Percentiles rank a stretch among this genome's conserved stretches.
Evolutionary conservation across 2,329 filamentous ascomycete genomes (phyloP).

Genomic region (Arthrobotrys musiformis): DNA sequence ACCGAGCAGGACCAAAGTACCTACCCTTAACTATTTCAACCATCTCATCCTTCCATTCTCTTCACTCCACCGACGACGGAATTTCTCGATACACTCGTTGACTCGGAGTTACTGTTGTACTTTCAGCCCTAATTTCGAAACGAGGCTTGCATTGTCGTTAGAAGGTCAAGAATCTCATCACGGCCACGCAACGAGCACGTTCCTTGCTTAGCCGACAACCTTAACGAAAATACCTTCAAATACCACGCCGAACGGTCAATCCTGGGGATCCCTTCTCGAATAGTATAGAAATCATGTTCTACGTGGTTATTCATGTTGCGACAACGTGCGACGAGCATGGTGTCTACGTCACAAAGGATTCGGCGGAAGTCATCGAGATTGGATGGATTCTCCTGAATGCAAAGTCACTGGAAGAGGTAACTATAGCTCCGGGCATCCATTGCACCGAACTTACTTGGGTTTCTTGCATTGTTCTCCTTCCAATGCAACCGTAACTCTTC

Average conservation of each 20-base stretch:
- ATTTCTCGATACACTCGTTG: conserved; percentile 45
- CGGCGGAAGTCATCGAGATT: conserved; percentile 98
- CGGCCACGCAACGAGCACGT: conserved; percentile 50
- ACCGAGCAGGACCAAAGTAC: conserved; percentile 33
- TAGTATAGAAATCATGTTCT: conserved; percentile 80
- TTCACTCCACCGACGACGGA: conserved; percentile 35
- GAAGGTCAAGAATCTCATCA: conserved; percentile 29
- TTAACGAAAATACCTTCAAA: conserved; percentile 24
- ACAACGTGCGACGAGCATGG: conserved; percentile 99
- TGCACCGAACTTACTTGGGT: not conserved
- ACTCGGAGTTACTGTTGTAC: conserved; percentile 14
- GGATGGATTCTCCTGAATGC: conserved; percentile 97
- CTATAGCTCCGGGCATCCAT: conserved; percentile 60
- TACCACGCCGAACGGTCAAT: conserved; percentile 62
- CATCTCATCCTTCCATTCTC: conserved; percentile 20
- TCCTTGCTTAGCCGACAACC: conserved; percentile 62
- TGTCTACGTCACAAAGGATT: conserved; percentile 99
- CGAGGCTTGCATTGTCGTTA: conserved; percentile 20
- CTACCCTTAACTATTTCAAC: conserved; percentile 29
- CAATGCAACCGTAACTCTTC: conserved; percentile 45
- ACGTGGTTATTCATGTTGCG: conserved; percentile 97
- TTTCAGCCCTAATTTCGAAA: conserved; percentile 25
- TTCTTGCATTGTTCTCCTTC: not conserved
- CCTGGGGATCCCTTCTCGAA: conserved; percentile 65
- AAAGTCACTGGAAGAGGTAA: conserved; percentile 90